These are phyloP conservation scores for Shiraia bambusicola DNA, from an alignment of 2,329 filamentous ascomycete genomes.

Conservation along the genomic window DNA sequence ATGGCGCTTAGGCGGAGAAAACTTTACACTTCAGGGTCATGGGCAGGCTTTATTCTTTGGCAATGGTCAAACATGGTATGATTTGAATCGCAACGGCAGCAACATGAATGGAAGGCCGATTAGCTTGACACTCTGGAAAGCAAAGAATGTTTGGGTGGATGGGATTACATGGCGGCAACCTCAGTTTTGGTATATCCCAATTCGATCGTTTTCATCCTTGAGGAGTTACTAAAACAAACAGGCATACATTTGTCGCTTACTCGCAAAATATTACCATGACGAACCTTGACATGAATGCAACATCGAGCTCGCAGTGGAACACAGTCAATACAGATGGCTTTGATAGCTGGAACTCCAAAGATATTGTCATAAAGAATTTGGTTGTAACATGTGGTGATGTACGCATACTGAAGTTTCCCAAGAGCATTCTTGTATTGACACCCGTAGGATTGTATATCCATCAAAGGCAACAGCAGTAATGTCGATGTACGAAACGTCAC, in stretches of 20 bases:
- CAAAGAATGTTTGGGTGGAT: slow-evolving; percentile 50
- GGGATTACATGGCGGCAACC: slow-evolving; percentile 48
- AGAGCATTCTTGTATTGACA: slow-evolving; percentile 42
- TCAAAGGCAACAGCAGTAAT: slow-evolving; percentile 61
- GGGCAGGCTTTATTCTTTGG: slow-evolving; percentile 30
- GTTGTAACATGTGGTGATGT: slow-evolving; percentile 41
- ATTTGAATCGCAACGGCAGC: slow-evolving; percentile 45
- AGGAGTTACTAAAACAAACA: slow-evolving; percentile 5
- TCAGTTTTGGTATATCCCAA: slow-evolving; percentile 49
- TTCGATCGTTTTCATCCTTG: no score
- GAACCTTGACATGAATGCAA: slow-evolving; percentile 56
- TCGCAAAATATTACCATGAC: slow-evolving; percentile 55
- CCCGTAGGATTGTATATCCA: slow-evolving; percentile 61
- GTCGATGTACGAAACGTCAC: slow-evolving; percentile 61
- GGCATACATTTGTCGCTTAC: slow-evolving; percentile 49
- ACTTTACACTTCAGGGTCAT: slow-evolving; percentile 26
- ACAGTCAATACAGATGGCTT: slow-evolving; percentile 56
- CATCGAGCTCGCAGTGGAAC: slow-evolving; percentile 48
- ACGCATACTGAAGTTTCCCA: slow-evolving; percentile 15
- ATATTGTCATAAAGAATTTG: slow-evolving; percentile 51
- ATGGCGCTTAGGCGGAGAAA: slow-evolving; percentile 26
- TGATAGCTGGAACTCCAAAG: slow-evolving; percentile 55
- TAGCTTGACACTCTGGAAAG: slow-evolving; percentile 49
- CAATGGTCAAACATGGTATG: slow-evolving; percentile 38
- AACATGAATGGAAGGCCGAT: slow-evolving; percentile 52